phyloP scores from a whole-genome alignment of 768 basidiomycete species.

The Artomyces pyxidatus region DNA sequence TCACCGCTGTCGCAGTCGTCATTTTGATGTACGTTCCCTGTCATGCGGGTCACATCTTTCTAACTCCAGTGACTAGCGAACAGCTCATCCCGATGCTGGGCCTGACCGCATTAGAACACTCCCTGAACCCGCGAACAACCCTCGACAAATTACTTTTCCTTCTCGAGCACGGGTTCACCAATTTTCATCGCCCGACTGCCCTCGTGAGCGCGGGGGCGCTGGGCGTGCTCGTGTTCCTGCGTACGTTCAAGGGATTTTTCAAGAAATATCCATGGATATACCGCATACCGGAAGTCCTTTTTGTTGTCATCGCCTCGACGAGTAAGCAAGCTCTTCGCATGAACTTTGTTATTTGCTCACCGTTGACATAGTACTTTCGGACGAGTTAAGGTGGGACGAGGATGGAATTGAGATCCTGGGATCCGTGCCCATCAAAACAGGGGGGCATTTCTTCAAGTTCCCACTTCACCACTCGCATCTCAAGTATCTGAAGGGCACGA shows the following conservation, averaged over 20 bases:
- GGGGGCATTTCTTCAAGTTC: conserved; percentile 58
- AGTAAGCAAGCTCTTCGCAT: too few species aligned
- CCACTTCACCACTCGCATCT: conserved; percentile 57
- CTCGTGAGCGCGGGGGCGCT: conserved; percentile 70
- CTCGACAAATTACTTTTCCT: conserved; percentile 76
- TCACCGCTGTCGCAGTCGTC: conserved; percentile 77
- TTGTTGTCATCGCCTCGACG: conserved; percentile 80
- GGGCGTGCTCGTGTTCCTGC: conserved; percentile 50
- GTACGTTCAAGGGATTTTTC: conserved; percentile 50
- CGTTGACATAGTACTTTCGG: conserved; percentile 44
- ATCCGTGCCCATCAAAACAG: conserved; percentile 54
- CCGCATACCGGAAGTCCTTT: conserved; percentile 82
- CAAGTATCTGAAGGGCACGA: conserved; percentile 67
- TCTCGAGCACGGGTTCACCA: conserved; percentile 43
- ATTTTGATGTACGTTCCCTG: conserved; percentile 64
- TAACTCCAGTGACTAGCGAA: too few species aligned
- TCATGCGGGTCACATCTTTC: too few species aligned
- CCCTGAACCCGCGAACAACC: conserved; percentile 55
- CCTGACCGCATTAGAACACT: conserved; percentile 45
- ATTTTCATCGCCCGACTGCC: conserved; percentile 61
- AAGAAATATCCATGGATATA: conserved; percentile 51
- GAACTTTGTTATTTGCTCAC: too few species aligned
- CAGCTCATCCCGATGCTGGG: conserved; percentile 91
- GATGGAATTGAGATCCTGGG: conserved; percentile 83
- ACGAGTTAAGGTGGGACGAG: conserved; percentile 62